Conservation (phyloP, 139 green algal species). For the Asterochloris sp. region DNA sequence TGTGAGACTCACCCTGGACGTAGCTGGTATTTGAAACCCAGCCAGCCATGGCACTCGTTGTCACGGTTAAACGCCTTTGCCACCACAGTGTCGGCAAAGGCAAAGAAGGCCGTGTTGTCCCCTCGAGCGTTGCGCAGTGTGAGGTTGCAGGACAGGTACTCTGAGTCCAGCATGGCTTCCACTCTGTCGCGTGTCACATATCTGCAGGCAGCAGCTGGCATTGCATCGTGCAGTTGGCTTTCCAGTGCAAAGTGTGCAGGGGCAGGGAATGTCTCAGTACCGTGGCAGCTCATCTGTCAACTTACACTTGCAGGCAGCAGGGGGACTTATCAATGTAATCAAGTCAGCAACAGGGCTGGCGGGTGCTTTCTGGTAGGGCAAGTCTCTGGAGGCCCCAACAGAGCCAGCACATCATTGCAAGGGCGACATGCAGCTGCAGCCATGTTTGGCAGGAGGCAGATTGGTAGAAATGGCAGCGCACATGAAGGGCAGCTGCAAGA, state of each 20-base stretch:
- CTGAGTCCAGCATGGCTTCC: slow-evolving; percentile 54
- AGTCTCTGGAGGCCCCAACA: too few relatives aligned
- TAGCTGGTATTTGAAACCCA: slow-evolving; percentile 50
- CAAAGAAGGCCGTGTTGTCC: slow-evolving; percentile 44
- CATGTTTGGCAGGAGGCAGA: too few relatives aligned
- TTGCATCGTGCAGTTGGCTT: background rate
- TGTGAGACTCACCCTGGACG: slow-evolving; percentile 20
- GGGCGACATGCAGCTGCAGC: too few relatives aligned
- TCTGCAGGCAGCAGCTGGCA: slow-evolving; percentile 9
- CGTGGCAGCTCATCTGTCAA: background rate
- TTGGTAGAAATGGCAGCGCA: too few relatives aligned
- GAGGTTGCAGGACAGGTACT: slow-evolving; percentile 43
- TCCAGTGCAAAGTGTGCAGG: background rate
- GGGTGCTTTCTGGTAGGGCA: too few relatives aligned
- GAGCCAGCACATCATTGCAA: too few relatives aligned
- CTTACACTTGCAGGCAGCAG: background rate
- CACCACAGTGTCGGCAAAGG: slow-evolving; percentile 51
- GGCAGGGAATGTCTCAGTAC: too few relatives aligned
- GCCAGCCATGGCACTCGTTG: slow-evolving; percentile 59
- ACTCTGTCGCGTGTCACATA: slow-evolving; percentile 52
- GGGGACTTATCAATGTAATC: too few relatives aligned
- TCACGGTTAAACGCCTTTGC: slow-evolving; percentile 38
- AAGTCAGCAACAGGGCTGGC: too few relatives aligned
- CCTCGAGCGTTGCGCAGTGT: slow-evolving; percentile 39
- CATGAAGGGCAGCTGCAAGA: too few relatives aligned